These are phyloP conservation scores for Trichoderma hamatum DNA, from an alignment of 2,329 filamentous ascomycete species.

Conservation along the genomic window DNA sequence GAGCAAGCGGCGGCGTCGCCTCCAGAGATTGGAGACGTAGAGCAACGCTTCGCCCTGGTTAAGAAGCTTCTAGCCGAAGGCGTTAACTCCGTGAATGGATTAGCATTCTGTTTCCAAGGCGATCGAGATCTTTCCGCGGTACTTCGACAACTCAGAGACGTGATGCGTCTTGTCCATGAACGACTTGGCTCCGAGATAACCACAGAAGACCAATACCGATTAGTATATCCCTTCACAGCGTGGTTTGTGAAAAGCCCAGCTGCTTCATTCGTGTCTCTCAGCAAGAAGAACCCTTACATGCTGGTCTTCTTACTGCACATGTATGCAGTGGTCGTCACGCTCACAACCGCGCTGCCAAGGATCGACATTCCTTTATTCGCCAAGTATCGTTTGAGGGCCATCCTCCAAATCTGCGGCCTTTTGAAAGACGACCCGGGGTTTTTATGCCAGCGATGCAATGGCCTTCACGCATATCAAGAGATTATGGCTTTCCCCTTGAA, in stretches of 20 bases:
- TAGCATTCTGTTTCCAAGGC: slow-evolving; percentile 8
- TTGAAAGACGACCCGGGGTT: slow-evolving; percentile 4
- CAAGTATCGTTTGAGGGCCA: slow-evolving; percentile 6
- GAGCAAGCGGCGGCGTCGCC: background rate
- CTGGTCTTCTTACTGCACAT: slow-evolving; percentile 10
- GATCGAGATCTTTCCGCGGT: slow-evolving; percentile 12
- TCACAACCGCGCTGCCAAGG: background rate
- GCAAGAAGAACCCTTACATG: slow-evolving; percentile 10
- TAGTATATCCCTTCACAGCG: slow-evolving; percentile 15
- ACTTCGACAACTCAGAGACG: slow-evolving; percentile 14
- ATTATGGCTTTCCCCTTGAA: slow-evolving; percentile 8
- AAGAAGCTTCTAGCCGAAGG: slow-evolving; percentile 5
- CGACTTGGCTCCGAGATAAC: slow-evolving; percentile 17
- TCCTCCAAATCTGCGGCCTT: slow-evolving; percentile 7
- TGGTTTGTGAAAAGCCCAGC: slow-evolving; percentile 20
- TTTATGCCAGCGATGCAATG: slow-evolving; percentile 12
- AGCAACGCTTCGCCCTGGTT: background rate
- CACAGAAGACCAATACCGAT: slow-evolving; percentile 12
- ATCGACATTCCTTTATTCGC: slow-evolving; percentile 17
- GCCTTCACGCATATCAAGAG: slow-evolving; percentile 8
- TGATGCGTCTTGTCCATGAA: slow-evolving; percentile 16
- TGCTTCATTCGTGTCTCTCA: slow-evolving; percentile 9
- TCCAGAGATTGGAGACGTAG: background rate
- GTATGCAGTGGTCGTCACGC: slow-evolving; percentile 11
- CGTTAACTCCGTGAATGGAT: background rate